These are phyloP conservation scores for Magnusiomyces sp. DNA, from an alignment of 1,139 yeast species.

Conservation along the genomic window DNA sequence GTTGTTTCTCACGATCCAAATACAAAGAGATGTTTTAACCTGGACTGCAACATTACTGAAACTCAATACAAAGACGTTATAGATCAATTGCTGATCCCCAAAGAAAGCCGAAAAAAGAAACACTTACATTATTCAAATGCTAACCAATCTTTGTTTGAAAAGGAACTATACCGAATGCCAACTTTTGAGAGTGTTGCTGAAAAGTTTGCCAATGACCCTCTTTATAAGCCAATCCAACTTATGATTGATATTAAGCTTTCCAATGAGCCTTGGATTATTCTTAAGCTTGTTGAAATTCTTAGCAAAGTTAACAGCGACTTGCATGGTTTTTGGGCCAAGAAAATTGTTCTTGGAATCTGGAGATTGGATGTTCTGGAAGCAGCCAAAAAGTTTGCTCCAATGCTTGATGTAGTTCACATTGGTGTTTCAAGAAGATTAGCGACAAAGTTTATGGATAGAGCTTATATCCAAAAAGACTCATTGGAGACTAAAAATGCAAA, in stretches of 20 bases:
- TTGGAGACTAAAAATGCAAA: not conserved
- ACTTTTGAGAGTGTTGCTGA: constrained; percentile 50
- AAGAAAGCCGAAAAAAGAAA: not conserved
- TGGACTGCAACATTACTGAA: constrained; percentile 31
- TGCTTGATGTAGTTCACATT: constrained; percentile 45
- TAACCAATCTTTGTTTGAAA: not conserved
- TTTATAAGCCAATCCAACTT: constrained; percentile 36
- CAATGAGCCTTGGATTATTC: constrained; percentile 53
- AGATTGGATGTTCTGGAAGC: constrained; percentile 53
- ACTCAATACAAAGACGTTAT: constrained; percentile 38
- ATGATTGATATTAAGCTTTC: constrained; percentile 79
- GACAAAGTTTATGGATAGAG: constrained; percentile 27
- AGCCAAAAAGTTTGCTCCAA: constrained; percentile 36
- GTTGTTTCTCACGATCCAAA: constrained; percentile 68
- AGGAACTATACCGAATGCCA: constrained; percentile 43
- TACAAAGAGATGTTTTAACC: constrained; percentile 53
- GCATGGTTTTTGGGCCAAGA: constrained; percentile 52
- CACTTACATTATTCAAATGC: too few species aligned
- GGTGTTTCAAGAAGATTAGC: constrained; percentile 38
- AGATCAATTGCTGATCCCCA: constrained; percentile 34
- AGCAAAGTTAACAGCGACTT: constrained; percentile 41
- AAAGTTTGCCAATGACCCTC: constrained; percentile 45
- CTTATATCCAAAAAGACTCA: not conserved
- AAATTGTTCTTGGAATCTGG: constrained; percentile 80
- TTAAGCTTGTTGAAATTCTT: constrained; percentile 45